These are phyloP conservation scores for Cadophora malorum DNA, from an alignment of 2,329 filamentous ascomycete genomes.

Conservation along the genomic window DNA sequence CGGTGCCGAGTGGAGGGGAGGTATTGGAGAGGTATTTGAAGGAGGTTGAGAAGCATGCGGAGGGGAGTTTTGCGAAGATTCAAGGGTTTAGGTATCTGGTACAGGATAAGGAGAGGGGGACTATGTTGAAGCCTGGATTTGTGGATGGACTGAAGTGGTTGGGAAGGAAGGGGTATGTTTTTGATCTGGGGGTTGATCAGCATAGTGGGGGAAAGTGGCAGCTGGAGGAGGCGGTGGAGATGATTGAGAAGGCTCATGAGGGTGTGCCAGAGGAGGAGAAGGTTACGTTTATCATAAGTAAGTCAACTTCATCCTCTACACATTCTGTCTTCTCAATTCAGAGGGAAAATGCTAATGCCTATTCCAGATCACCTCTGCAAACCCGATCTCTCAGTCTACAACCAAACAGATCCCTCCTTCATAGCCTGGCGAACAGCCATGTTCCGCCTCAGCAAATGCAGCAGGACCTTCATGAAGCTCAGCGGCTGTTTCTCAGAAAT, in stretches of 20 bases:
- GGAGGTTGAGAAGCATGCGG: conserved; percentile 65
- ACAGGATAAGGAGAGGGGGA: conserved; percentile 74
- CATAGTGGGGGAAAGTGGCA: conserved; percentile 77
- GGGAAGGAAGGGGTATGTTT: conserved; percentile 67
- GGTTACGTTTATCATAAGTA: conserved; percentile 48
- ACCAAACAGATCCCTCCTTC: conserved; percentile 56
- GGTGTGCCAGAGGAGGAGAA: conserved; percentile 64
- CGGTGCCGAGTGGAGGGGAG: conserved; percentile 68
- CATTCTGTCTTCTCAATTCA: no score
- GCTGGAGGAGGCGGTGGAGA: conserved; percentile 72
- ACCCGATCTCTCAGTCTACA: conserved; percentile 73
- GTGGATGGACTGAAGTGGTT: conserved; percentile 70
- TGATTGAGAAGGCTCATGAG: conserved; percentile 71
- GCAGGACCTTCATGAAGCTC: conserved; percentile 86
- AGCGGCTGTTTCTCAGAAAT: conserved; percentile 86
- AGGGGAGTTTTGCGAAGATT: conserved; percentile 67
- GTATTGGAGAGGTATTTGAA: conserved; percentile 70
- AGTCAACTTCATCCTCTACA: conserved; percentile 10
- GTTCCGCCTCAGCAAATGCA: conserved; percentile 67
- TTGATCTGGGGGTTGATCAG: conserved; percentile 86
- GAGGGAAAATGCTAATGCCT: background rate
- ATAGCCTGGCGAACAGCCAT: conserved; percentile 74
- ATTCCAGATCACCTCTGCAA: conserved; percentile 85
- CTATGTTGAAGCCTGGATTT: conserved; percentile 68
- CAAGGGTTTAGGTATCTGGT: conserved; percentile 84